Evolutionary conservation across 495 filamentous ascomycete genomes (phyloP), one percentile per base, ranked within the genome.

Genomic region (Aspergillus hancockii): DNA sequence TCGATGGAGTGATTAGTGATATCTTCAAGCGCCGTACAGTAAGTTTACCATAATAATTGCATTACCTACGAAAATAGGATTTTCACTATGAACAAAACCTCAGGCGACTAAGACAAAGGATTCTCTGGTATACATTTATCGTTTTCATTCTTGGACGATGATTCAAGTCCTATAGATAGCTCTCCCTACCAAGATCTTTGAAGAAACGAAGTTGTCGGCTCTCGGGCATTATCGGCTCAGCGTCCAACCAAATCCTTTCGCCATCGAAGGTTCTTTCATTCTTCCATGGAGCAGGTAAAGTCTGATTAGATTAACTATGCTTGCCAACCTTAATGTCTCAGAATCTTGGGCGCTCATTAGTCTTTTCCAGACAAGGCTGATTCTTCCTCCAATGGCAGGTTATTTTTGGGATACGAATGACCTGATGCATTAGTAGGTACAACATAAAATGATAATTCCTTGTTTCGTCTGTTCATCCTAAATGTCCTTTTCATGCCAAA

Each of bases 251-350:
- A 14, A 32, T 51, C 58, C 54, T 55, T 31, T 46, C 46, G 52
- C 31, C 16, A 57, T 63, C 43, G 60, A 63, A 63, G 25, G 34
- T 63, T 63, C 60, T 52, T 59, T 55, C 46, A 43, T 16, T 16
- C 60, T 63, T 63, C 60, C 60, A 63, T 63, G 47, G 41, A 47
- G 41, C 8, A 51, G 38, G 55, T 34, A 50, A 52, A 46, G 34
- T 30, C 34, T 58, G 38, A 58, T 58, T 62, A 58, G 59, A 61
- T 61, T 61, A 46, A 49, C 38, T 54, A 49, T 57, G 49, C 55
- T 22, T 19, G 31, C 54, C 53, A 58, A 54, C 60, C 55, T 62
- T 62, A 57, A 55, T 55, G 38, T 49, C 46, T 55, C 53, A 56
- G 45, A 34, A 49, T 25, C 38, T 47, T 38, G 12, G 43, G 47